Base-by-base conservation (phyloP, 805 yeast genomes). In the Pichia phayaonensis region DNA sequence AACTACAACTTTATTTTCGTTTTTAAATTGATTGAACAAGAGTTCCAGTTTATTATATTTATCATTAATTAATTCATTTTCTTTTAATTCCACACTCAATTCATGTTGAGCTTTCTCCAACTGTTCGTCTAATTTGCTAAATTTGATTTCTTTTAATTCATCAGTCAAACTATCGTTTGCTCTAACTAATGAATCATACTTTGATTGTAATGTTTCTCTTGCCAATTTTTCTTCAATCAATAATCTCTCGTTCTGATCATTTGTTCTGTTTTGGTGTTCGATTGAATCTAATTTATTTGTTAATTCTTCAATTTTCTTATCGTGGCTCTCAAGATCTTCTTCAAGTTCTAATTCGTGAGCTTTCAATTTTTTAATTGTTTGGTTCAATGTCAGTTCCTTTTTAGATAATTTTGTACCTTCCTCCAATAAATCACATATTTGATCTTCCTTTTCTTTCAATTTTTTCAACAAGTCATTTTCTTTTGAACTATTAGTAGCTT, bases 401-500 rank as follows among this genome's bases (percentile, higher is more conserved):
- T 75, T 74, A 0, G 94, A 80, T 39, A 89, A 66, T 23, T 76
- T 79, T 54, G 84, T 83, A 4, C 96, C 96, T 65, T 90, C 96
- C 49, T 77, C 80, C 61, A 86, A 61, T 27, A 90, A 68, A 50
- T 83, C 81, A 18, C 77, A 75, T 24, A 90, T 80, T 29, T 80
- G 77, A 13, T 71, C 75, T 47, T 90, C 87, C 70, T 71, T 83
- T 58, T 65, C 78, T 59, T 55, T 67, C 44, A 65, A 64, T 49
- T 66, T 74, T 55, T 57, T 50, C 24, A 34, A 24, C 20, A 40
- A 39, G 2, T 44, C 46, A 13, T 27, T 40, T 23, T 18, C 27
- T 5, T 15, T 42, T 26, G n/a, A 4, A n/a, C 7, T 34, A n/a
- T n/a, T 34, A 8, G 5, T 34, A 16, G 20, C 2, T 5, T 34